These are phyloP conservation scores for Miscanthus lutarioriparius DNA, from an alignment of 176 grass and related monocot species.

Conservation along the genomic window DNA sequence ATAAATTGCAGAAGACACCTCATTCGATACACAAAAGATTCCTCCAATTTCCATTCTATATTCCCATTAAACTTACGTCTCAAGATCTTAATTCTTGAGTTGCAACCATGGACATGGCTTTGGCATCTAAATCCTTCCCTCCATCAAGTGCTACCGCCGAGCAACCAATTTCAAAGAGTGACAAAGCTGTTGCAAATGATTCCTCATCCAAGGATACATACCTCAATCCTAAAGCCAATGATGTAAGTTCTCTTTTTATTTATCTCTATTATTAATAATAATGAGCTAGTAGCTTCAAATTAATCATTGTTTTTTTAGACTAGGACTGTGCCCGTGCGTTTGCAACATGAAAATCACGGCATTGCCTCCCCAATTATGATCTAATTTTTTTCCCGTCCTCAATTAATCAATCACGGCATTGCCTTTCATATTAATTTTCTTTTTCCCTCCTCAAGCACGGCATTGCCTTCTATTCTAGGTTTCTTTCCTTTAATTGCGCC, in stretches of 20 bases:
- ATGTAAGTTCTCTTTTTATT: conserved; percentile 9
- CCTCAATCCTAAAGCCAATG: background rate
- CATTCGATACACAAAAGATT: background rate
- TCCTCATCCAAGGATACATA: background rate
- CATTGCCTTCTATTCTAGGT: too few relatives aligned
- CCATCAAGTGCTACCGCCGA: background rate
- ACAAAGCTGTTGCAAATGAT: background rate
- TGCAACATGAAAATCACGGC: too few relatives aligned
- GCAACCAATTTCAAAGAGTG: background rate
- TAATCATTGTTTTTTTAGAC: background rate
- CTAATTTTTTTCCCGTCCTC: too few relatives aligned
- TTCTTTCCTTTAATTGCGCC: too few relatives aligned
- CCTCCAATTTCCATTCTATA: background rate
- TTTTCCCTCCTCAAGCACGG: too few relatives aligned
- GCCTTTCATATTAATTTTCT: too few relatives aligned
- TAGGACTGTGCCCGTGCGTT: too few relatives aligned
- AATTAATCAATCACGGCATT: too few relatives aligned
- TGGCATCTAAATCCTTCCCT: conserved; percentile 35
- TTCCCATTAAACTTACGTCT: background rate
- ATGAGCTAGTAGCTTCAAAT: background rate
- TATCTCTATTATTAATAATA: background rate
- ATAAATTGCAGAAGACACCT: background rate
- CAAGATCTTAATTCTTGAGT: background rate
- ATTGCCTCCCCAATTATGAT: too few relatives aligned
- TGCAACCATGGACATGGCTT: conserved; percentile 35